Base-by-base conservation (phyloP, 2,329 filamentous ascomycete species). In the Trichoderma koningii region DNA sequence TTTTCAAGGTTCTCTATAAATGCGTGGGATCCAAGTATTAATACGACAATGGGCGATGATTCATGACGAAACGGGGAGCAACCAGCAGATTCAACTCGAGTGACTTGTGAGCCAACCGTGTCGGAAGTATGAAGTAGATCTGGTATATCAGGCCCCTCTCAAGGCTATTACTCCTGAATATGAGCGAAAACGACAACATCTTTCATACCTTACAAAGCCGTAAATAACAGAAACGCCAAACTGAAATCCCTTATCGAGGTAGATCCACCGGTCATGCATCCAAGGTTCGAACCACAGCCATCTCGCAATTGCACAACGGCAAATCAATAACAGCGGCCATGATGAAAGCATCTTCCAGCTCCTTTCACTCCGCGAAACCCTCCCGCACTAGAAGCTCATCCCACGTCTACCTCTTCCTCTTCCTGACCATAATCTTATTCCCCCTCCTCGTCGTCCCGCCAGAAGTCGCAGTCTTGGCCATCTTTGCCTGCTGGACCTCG, bases 381-480 rank as follows among this genome's bases (percentile, higher is more conserved):
- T n/a, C 23, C 23, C 30, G 7, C 7, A 12, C n/a, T 19, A 3
- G 41, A n/a, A 41, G 30, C 19, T 26, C 15, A 15, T 19, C 15
- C n/a, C 30, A 17, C 19, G 15, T 66, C 73, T 79, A 87, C 72
- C 85, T 80, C 80, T 89, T 89, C 68, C 87, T 81, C 74, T 85
- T 81, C 68, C 84, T 82, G 63, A 88, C 81, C 79, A 86, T 87
- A 68, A 87, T 82, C 77, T 86, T 88, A 75, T 83, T 83, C 26
- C 87, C 86, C 45, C 79, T 79, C 73, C 85, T 86, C 30, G 83
- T 87, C n/a, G 80, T 71, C 15, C 85, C 85, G 44, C 84, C 85
- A 6, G 83, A 81, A 2, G 86, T 88, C 9, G 83, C 79, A 69
- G 85, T 87, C 79, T 89, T 89, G 42, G 85, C 85, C 86, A 88